Base-by-base conservation (phyloP, 352 stramenopile genomes). In the Pythium periplocum region DNA sequence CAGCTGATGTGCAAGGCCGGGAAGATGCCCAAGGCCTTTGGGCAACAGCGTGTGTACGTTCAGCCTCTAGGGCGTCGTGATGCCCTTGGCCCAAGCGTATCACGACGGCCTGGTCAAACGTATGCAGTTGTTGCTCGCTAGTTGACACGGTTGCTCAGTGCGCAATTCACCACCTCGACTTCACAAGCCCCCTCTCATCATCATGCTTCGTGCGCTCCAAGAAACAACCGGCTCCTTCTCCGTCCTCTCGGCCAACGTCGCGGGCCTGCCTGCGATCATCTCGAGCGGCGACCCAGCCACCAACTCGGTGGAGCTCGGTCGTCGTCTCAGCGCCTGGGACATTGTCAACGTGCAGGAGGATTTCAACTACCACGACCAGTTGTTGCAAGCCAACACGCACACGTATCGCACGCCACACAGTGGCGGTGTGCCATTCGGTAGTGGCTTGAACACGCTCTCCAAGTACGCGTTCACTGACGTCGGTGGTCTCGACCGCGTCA, bases 301-400 rank as follows among this genome's bases (percentile, higher is more conserved):
- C 12, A 78, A 82, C 55, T 75, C 69, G 43, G 59, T 70, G 32
- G 69, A 82, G 57, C 73, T 82, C 35, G 71, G 63, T 11, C 73
- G 64, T 36, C 71, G 71, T 47, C 68, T 82, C 37, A 55, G 45
- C 45, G 41, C 54, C 8, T 57, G 57, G 32, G 49, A 58, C 49
- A 57, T 63, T 31, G 49, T 63, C 35, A 63, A 63, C 39, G 51
- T 63, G n/a, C 55, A 61, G 37, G 55, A 61, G 12, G 55, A 61
- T 31, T 61, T 61, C 48, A 61, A 61, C 55, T 61, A 61, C 55
- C 55, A 61, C 46, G 46, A 38, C 3, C n/a, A 64, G 57, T 52
- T 78, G 36, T 78, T 76, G 58, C 61, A 57, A 48, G 57, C 69
- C 43, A 68, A 81, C 54, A 65, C 62, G 36, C 66, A 81, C 30